Conservation (phyloP, 768 basidiomycete genomes). For the Pleurotus sapidus region DNA sequence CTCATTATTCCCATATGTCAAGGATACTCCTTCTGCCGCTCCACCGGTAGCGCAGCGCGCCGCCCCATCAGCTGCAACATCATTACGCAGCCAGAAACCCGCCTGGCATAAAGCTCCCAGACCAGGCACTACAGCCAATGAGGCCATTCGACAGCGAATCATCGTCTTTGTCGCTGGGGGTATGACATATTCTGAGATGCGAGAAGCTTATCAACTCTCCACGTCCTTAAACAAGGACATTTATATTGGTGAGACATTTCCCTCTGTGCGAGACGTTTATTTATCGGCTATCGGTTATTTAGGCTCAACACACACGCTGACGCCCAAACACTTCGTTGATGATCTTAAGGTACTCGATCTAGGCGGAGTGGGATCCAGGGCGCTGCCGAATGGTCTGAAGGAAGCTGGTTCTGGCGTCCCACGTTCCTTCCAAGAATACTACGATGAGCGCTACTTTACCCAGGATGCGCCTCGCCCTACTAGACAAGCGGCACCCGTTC, state of each 20-base stretch:
- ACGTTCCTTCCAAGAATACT: constrained; percentile 68
- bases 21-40: constrained; percentile 64
- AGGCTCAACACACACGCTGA: constrained; percentile 90
- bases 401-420: constrained; percentile 37
- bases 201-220: constrained; percentile 82
- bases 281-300: background rate
- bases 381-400: constrained; percentile 66
- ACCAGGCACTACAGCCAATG: constrained; percentile 40
- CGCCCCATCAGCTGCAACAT: constrained; percentile 58
- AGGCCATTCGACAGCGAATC: constrained; percentile 67
- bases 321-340: constrained; percentile 80
- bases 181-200: constrained; percentile 93
- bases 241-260: constrained; percentile 68
- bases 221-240: constrained; percentile 79
- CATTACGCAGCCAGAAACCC: constrained; percentile 86
- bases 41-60: constrained; percentile 46
- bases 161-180: constrained; percentile 94
- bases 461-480: constrained; percentile 58
- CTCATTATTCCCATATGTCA: constrained; percentile 86
- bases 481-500: constrained; percentile 32
- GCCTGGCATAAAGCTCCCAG: constrained; percentile 83
- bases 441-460: constrained; percentile 77
- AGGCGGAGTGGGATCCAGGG: constrained; percentile 79
- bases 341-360: constrained; percentile 87
- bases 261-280: background rate